Base-by-base conservation (phyloP, 345 rosid genomes). In the Bruguiera gymnorhiza region DNA sequence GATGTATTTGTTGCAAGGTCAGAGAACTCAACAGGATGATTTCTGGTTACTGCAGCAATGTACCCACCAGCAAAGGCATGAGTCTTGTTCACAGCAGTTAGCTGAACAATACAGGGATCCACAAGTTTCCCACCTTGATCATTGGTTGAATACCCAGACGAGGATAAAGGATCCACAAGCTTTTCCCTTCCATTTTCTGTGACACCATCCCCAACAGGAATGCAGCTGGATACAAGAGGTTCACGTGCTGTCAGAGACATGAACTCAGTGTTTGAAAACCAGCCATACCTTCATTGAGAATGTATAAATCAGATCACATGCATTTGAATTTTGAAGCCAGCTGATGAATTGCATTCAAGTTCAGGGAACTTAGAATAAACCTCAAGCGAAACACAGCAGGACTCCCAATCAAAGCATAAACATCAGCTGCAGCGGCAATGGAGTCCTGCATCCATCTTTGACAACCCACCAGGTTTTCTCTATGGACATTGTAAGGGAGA, bases 331-430 rank as follows among this genome's bases (percentile, higher is more conserved):
- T 63, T 29, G 63, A 46, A 46, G 30, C 52, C 37, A 71, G 62
- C 9, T 69, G 19, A 60, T 13, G 43, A 23, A 67, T 11, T 59
- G 68, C 24, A 54, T 60, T 20, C 20, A 65, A 71, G 54, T 39
- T 39, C 48, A 10, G 2, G 63, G 63, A 70, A 51, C 72, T 55
- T 39, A 76, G 73, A 74, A 62, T 78, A 52, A 72, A 93, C 99
- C 99, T 92, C 78, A 96, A 79, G 78, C 97, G 97, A 75, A 96
- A 95, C 60, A 92, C 75, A 31, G 86, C 74, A 36, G 98, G 94
- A 78, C 88, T 81, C 70, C 98, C 98, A 69, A 86, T 77, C 69
- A 79, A 82, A 23, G 85, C 69, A 79, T 83, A 86, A 26, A 95
- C 89, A 78, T 95, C 97, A 48, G 81, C 89, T 37, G 99, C 97